phyloP scores from a whole-genome alignment of 148 eudicot genomes.

The Polygonum aviculare region DNA sequence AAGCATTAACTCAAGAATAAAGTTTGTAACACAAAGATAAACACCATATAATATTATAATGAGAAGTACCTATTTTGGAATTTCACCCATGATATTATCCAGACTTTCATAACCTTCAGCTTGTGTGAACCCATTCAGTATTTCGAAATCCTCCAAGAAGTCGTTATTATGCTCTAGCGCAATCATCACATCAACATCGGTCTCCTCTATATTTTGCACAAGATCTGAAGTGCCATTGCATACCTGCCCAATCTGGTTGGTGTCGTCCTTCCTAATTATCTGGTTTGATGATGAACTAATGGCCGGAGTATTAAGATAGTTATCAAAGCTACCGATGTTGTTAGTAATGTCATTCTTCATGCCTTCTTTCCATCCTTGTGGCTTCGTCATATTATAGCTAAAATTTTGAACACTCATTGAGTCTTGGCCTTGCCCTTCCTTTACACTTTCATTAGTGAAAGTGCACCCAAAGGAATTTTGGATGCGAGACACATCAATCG shows the following conservation, averaged over 20 bases:
- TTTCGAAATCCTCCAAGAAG: conserved; percentile 37
- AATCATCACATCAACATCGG: conserved; percentile 8
- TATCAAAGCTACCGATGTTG: background rate
- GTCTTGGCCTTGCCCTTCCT: background rate
- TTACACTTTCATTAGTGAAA: background rate
- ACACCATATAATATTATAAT: background rate
- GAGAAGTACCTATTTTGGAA: conserved; percentile 45
- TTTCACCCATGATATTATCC: conserved; percentile 56
- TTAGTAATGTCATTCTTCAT: background rate
- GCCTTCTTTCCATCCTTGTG: background rate
- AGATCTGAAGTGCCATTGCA: background rate
- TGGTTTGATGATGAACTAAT: conserved; percentile 23
- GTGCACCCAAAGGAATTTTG: background rate
- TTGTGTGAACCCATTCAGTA: conserved; percentile 26
- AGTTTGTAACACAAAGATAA: background rate
- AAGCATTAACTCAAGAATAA: background rate
- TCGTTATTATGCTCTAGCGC: conserved; percentile 28
- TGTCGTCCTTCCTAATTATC: conserved; percentile 20
- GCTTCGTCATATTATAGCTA: background rate
- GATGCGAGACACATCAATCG: background rate
- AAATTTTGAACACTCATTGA: background rate
- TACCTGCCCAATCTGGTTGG: conserved; percentile 9
- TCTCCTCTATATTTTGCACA: conserved; percentile 25
- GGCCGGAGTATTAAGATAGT: conserved; percentile 15
- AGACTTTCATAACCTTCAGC: conserved; percentile 31